These are phyloP conservation scores for Phycomyces nitens DNA, from an alignment of 192 early-diverging fungal species.

Conservation along the genomic window DNA sequence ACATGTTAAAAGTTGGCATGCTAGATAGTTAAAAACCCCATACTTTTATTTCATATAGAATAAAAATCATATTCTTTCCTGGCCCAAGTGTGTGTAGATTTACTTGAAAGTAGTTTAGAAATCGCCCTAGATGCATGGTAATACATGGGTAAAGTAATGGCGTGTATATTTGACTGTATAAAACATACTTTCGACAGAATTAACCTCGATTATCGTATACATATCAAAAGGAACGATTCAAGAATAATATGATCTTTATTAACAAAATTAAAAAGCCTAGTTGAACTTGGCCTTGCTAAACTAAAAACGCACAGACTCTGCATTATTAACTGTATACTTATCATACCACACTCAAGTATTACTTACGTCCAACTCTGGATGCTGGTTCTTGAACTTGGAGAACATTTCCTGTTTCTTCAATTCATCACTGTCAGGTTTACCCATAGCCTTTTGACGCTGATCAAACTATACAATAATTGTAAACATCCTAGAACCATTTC, in stretches of 20 bases:
- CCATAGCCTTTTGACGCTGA: conserved; percentile 80
- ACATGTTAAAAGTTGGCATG: no score
- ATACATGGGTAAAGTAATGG: no score
- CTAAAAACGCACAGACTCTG: not conserved
- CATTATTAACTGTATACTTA: not conserved
- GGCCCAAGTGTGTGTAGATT: no score
- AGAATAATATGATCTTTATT: conserved; percentile 2
- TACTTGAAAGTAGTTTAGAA: no score
- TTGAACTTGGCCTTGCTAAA: not conserved
- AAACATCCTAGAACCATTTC: no score
- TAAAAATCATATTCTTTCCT: no score
- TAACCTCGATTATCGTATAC: no score
- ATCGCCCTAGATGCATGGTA: no score
- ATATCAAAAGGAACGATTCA: not conserved
- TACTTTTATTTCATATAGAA: no score
- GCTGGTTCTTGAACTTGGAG: conserved; percentile 66
- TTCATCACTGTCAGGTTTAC: conserved; percentile 76
- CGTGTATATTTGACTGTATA: no score
- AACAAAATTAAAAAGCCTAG: not conserved
- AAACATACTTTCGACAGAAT: no score
- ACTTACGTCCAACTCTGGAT: conserved; percentile 67
- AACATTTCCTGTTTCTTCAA: conserved; percentile 72
- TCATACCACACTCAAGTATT: not conserved
- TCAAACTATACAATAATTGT: conserved; percentile 70
- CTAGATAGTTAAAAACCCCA: no score